These are phyloP conservation scores for Alternaria ethzedia DNA, from an alignment of 2,329 filamentous ascomycete genomes.

Conservation along the genomic window DNA sequence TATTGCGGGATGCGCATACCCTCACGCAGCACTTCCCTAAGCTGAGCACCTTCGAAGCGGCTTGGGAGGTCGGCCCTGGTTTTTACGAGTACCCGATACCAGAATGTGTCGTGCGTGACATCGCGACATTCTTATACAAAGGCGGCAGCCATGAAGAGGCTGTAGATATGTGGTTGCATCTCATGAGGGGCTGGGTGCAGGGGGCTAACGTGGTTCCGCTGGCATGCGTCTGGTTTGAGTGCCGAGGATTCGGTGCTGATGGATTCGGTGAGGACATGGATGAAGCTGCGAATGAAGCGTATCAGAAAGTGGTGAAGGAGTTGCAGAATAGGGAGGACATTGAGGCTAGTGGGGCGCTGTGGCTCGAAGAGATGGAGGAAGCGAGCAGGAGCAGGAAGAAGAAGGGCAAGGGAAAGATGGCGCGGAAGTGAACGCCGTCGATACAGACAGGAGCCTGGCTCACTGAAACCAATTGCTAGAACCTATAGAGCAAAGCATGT, in stretches of 20 bases:
- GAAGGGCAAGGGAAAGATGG: not conserved
- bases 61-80: slow-evolving; percentile 6
- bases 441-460: not conserved
- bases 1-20: slow-evolving; percentile 17
- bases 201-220: slow-evolving; percentile 9
- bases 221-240: slow-evolving; percentile 8
- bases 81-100: not conserved
- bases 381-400: slow-evolving; percentile 13
- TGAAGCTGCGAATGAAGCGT: not conserved
- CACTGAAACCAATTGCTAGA: not conserved
- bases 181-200: slow-evolving; percentile 12
- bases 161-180: slow-evolving; percentile 10
- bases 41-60: slow-evolving; percentile 11
- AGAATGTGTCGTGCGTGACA: not conserved
- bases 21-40: slow-evolving; percentile 20
- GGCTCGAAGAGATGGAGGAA: slow-evolving; percentile 20
- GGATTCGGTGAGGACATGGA: slow-evolving; percentile 1
- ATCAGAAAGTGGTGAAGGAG: slow-evolving; percentile 5
- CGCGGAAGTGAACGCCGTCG: not conserved
- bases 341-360: not conserved
- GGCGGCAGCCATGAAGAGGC: not conserved
- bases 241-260: not conserved
- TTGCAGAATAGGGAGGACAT: slow-evolving; percentile 5
- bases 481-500: not conserved
- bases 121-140: not conserved